Evolutionary conservation across 1,139 yeast species (phyloP), one percentile per base, ranked within the genome.

Genomic region (Meyerozyma smithsonii): DNA sequence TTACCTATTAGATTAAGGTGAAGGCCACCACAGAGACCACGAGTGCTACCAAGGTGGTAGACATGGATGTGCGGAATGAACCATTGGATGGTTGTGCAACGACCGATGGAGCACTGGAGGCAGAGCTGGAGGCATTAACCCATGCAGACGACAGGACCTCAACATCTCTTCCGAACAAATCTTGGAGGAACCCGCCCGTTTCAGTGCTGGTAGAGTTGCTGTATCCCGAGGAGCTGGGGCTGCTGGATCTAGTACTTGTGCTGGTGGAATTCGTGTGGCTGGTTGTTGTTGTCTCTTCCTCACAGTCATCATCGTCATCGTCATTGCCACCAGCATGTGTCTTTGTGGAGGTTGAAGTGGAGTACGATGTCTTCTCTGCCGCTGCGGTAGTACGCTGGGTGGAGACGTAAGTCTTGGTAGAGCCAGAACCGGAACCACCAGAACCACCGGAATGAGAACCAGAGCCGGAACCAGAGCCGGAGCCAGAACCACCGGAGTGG

Each of bases 141-240:
- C 15, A 19, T 21, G 36, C 20, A 4, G 36, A 21, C 20, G 21
- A 16, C 34, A 30, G 34, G 21, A 30, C 14, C 21, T 17, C 23
- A n/a, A 14, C 34, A 8, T 30, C 21, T 14, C 15, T 30, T 4
- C 25, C 25, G 20, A 30, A 30, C 34, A 30, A 30, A 21, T 30
- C 21, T 11, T 20, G 10, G 34, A 30, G 34, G 21, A 30, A 6
- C 21, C 34, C 21, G 34, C 34, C 34, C n/a, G 34, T 30, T 30
- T 30, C 14, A 11, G 8, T 30, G 21, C 34, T 30, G 34, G 34
- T 30, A 5, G 20, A 17, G 34, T 30, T 30, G 3, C 12, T 11
- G 25, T 23, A 23, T 23, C 25, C 25, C 12, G 25, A 23, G 6
- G 25, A n/a, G n/a, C n/a, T 30, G 23, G 20, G 10, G 34, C 16